Conservation (phyloP, 2,329 filamentous ascomycete genomes). For the Sarocladiaceae sp. region DNA sequence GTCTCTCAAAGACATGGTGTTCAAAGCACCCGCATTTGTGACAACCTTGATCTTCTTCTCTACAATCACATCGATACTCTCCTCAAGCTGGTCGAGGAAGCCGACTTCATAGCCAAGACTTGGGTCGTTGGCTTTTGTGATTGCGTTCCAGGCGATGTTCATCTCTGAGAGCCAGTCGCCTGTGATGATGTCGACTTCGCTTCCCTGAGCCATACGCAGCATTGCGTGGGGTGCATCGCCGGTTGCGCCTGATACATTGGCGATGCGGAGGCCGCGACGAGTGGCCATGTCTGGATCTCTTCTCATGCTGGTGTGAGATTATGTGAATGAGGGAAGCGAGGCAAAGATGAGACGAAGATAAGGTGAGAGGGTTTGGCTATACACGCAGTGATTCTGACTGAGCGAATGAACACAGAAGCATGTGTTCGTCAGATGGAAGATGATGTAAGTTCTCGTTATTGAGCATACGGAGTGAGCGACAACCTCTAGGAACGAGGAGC, state of each 20-base stretch:
- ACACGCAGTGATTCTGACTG: too few species aligned
- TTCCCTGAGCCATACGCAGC: slow-evolving; percentile 25
- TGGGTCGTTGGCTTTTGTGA: slow-evolving; percentile 27
- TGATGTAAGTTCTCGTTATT: too few species aligned
- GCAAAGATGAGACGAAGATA: too few species aligned
- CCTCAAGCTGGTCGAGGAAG: slow-evolving; percentile 39
- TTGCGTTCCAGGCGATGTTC: slow-evolving; percentile 45
- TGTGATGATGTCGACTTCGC: slow-evolving; percentile 31
- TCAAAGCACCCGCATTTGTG: slow-evolving; percentile 35
- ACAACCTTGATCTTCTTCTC: slow-evolving; percentile 29
- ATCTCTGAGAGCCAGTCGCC: slow-evolving; percentile 39
- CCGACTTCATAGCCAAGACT: slow-evolving; percentile 29
- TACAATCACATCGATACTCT: slow-evolving; percentile 31
- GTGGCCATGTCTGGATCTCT: neutral
- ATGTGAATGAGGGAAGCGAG: too few species aligned
- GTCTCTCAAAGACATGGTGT: slow-evolving; percentile 27
- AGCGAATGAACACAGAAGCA: too few species aligned
- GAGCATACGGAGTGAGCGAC: too few species aligned
- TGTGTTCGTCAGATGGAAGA: too few species aligned
- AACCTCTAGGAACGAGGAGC: too few species aligned
- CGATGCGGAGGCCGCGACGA: slow-evolving; percentile 21
- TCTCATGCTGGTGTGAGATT: too few species aligned
- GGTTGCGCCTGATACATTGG: slow-evolving; percentile 29
- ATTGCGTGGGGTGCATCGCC: slow-evolving; percentile 29
- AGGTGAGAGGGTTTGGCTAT: too few species aligned